Conservation (phyloP, 768 basidiomycete genomes). For the Fistulinella prunicolor region DNA sequence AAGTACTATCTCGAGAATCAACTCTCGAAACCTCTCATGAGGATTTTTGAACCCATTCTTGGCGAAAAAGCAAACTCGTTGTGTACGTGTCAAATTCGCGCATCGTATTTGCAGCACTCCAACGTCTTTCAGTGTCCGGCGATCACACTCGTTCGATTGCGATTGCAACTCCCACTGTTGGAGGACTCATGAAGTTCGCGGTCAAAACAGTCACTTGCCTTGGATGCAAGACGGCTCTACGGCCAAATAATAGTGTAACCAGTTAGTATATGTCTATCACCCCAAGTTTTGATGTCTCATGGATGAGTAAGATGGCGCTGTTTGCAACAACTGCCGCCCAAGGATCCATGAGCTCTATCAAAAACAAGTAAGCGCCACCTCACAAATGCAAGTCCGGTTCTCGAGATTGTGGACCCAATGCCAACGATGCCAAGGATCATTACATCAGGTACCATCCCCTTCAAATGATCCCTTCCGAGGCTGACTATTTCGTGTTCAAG, state of each 20-base stretch:
- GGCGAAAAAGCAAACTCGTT: slow-evolving; percentile 88
- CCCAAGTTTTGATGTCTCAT: slow-evolving; percentile 5
- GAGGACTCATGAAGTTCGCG: slow-evolving; percentile 98
- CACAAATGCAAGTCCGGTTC: slow-evolving; percentile 85
- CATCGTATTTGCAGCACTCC: slow-evolving; percentile 1
- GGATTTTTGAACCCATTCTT: slow-evolving; percentile 97
- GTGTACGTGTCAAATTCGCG: slow-evolving; percentile 44
- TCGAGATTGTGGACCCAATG: slow-evolving; percentile 98
- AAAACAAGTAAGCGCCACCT: slow-evolving; percentile 76
- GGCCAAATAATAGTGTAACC: slow-evolving; percentile 68
- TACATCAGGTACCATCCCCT: slow-evolving; percentile 69
- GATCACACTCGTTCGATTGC: slow-evolving; percentile 95
- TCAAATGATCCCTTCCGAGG: not conserved
- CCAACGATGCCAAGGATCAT: slow-evolving; percentile 96
- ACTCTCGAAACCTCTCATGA: slow-evolving; percentile 91
- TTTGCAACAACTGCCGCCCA: slow-evolving; percentile 91
- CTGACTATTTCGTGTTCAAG: slow-evolving; percentile 36
- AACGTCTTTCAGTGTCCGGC: slow-evolving; percentile 67
- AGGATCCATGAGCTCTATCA: slow-evolving; percentile 88
- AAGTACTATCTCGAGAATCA: slow-evolving; percentile 98
- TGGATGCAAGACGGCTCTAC: slow-evolving; percentile 90
- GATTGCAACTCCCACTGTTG: slow-evolving; percentile 94
- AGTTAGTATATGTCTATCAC: slow-evolving; percentile 40
- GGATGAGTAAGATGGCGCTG: slow-evolving; percentile 69
- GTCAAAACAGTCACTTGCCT: slow-evolving; percentile 94